Conservation (phyloP, 257 asterid species). For the Linderniella brevidens region DNA sequence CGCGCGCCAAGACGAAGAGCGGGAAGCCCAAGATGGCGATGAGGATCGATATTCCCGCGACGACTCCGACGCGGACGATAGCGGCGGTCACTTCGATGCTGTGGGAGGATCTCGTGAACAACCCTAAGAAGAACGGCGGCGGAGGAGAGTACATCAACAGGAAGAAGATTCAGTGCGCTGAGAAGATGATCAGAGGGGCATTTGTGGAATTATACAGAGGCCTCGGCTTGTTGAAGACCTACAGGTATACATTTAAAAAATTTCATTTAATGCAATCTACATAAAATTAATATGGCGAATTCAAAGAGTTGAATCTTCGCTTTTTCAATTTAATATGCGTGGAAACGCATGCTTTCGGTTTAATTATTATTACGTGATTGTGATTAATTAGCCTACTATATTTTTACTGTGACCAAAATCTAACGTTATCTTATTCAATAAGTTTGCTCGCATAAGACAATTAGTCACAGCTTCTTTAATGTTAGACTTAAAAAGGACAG, state of each 20-base stretch:
- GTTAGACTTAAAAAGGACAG: too few relatives aligned
- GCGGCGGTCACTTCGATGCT: slow-evolving; percentile 67
- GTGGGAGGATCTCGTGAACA: slow-evolving; percentile 67
- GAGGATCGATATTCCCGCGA: slow-evolving; percentile 77
- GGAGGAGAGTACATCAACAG: slow-evolving; percentile 40
- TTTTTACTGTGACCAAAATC: too few relatives aligned
- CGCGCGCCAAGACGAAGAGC: slow-evolving; percentile 25
- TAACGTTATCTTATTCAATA: too few relatives aligned
- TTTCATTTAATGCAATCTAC: too few relatives aligned
- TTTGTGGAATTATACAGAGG: slow-evolving; percentile 88
- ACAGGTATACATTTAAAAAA: slow-evolving; percentile 28
- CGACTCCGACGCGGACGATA: slow-evolving; percentile 65
- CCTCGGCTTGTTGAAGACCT: slow-evolving; percentile 66
- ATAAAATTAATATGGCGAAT: too few relatives aligned
- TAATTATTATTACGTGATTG: too few relatives aligned
- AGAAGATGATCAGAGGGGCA: slow-evolving; percentile 86
- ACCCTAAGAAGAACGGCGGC: slow-evolving; percentile 49
- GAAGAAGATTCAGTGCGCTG: slow-evolving; percentile 72
- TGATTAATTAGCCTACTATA: too few relatives aligned
- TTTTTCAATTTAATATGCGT: too few relatives aligned
- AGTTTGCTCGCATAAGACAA: too few relatives aligned
- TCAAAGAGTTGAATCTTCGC: too few relatives aligned
- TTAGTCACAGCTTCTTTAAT: too few relatives aligned
- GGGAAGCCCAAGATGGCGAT: slow-evolving; percentile 48
- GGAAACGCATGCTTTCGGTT: too few relatives aligned